phyloP scores from a whole-genome alignment of 202 grass and related monocot genomes.

The Digitaria exilis region DNA sequence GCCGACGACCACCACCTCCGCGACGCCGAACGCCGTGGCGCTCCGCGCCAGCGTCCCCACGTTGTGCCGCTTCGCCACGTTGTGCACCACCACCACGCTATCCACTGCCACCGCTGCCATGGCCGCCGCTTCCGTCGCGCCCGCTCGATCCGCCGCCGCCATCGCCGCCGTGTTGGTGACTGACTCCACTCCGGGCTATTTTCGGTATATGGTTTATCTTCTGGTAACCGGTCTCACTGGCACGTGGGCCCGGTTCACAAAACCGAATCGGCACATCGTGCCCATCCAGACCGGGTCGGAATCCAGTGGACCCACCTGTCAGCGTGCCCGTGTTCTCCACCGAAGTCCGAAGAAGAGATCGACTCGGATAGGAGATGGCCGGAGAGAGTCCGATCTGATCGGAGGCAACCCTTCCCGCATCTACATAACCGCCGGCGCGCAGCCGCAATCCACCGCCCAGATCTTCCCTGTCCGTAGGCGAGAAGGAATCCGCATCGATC shows the following conservation, averaged over 20 bases:
- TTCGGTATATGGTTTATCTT: neutral
- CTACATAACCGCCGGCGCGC: neutral
- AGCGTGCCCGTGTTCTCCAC: too few relatives aligned
- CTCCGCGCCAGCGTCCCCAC: slow-evolving; percentile 86
- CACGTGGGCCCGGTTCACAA: neutral
- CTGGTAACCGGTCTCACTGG: neutral
- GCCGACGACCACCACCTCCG: slow-evolving; percentile 78
- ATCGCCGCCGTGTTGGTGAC: neutral
- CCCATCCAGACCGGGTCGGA: too few relatives aligned
- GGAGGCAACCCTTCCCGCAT: neutral
- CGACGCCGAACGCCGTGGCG: slow-evolving; percentile 71
- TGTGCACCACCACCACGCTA: slow-evolving; percentile 81
- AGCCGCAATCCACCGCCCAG: neutral
- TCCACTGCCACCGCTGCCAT: slow-evolving; percentile 32
- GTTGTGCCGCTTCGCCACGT: slow-evolving; percentile 92
- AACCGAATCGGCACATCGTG: neutral
- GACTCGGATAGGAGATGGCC: neutral
- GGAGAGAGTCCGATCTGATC: neutral
- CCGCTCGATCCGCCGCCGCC: slow-evolving; percentile 9
- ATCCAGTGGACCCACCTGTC: neutral
- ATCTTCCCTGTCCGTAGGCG: neutral
- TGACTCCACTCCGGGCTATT: neutral
- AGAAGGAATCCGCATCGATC: neutral
- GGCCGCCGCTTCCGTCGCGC: neutral
- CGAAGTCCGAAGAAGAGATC: neutral